Evolutionary conservation across 2,329 filamentous ascomycete species (phyloP).

Genomic region (Davidsoniella neocaledoniae): DNA sequence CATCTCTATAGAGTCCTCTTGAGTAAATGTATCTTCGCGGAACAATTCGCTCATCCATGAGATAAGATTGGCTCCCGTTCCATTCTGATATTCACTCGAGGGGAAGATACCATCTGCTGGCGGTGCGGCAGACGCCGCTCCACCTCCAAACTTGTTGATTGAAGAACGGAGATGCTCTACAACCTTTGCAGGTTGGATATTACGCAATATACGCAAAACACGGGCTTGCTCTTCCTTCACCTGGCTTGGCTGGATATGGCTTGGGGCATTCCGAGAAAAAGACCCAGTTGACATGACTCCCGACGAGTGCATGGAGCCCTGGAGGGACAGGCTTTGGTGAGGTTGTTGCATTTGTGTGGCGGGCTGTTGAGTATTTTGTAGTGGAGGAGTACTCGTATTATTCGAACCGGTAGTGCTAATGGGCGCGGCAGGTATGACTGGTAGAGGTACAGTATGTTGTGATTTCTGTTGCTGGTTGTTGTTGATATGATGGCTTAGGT

Average conservation of each 20-base stretch:
- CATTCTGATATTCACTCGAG: slow-evolving; percentile 37
- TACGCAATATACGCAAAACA: slow-evolving; percentile 38
- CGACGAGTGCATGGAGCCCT: slow-evolving; percentile 4
- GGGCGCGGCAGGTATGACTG: not conserved
- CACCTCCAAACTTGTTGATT: slow-evolving; percentile 45
- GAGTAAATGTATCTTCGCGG: slow-evolving; percentile 17
- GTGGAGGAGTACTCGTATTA: not conserved
- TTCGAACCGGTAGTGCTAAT: not conserved
- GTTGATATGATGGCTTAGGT: not conserved
- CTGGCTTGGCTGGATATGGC: slow-evolving; percentile 24
- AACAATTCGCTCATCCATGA: slow-evolving; percentile 49
- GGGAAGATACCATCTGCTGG: slow-evolving; percentile 35
- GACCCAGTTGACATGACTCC: slow-evolving; percentile 3
- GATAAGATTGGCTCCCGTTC: slow-evolving; percentile 39
- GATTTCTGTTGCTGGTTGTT: not conserved
- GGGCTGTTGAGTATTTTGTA: slow-evolving; percentile 4
- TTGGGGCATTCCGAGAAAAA: not conserved
- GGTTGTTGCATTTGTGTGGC: slow-evolving; percentile 4
- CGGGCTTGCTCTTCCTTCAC: slow-evolving; percentile 43
- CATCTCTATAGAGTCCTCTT: slow-evolving; percentile 2
- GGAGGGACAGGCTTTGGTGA: slow-evolving; percentile 2
- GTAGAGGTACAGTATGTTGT: slow-evolving; percentile 3
- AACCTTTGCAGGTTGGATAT: slow-evolving; percentile 36
- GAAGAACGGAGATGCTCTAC: slow-evolving; percentile 48
- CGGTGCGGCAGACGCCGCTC: slow-evolving; percentile 37